phyloP scores from a whole-genome alignment of 768 basidiomycete genomes.

The Dictyophora rubrovolvata region DNA sequence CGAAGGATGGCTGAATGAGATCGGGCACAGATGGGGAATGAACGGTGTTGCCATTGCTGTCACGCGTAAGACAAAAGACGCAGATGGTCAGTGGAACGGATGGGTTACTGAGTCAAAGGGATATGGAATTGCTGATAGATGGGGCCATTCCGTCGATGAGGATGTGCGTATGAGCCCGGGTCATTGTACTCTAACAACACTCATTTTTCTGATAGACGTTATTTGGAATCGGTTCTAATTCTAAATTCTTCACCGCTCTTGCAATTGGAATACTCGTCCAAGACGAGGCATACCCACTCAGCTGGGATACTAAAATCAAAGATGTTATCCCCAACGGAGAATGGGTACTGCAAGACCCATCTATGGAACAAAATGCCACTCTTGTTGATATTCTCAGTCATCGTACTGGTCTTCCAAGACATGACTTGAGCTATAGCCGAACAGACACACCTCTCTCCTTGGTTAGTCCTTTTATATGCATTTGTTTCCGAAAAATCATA shows the following conservation, averaged over 20 bases:
- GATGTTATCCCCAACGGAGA: constrained; percentile 29
- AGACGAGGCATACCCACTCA: constrained; percentile 14
- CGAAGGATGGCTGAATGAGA: not conserved
- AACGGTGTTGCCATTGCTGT: constrained; percentile 7
- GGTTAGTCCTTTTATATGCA: constrained; percentile 1
- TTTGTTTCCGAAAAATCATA: too few relatives aligned
- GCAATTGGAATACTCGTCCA: constrained; percentile 34
- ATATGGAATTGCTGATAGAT: constrained; percentile 1
- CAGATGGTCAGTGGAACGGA: not conserved
- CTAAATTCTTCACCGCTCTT: constrained; percentile 30
- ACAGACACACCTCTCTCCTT: constrained; percentile 19
- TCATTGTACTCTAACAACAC: not conserved
- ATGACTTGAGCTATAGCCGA: constrained; percentile 24
- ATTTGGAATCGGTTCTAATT: constrained; percentile 27
- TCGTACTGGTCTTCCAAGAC: constrained; percentile 29
- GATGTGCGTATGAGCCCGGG: not conserved
- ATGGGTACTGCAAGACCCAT: constrained; percentile 34
- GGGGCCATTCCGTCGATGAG: constrained; percentile 2
- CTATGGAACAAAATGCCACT: constrained; percentile 27
- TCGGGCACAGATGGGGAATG: constrained; percentile 1
- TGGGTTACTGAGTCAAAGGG: constrained; percentile 5
- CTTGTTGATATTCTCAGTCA: constrained; percentile 31
- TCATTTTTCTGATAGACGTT: constrained; percentile 22
- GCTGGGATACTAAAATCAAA: constrained; percentile 27
- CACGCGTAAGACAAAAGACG: not conserved